Evolutionary conservation across 306 rosid genomes (phyloP).

Genomic region (Dryas octopetala): DNA sequence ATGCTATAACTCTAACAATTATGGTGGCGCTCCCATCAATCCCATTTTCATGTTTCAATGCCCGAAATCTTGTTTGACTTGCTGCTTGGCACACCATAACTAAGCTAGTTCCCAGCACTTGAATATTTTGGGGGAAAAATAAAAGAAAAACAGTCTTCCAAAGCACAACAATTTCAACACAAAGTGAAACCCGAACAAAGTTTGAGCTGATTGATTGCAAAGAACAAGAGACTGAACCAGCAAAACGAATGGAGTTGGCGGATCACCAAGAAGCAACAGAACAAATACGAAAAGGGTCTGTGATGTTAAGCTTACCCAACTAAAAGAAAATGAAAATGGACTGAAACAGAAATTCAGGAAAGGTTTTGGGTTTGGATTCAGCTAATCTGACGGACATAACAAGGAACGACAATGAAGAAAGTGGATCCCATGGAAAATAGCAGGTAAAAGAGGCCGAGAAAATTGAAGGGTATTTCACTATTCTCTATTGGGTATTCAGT

Average conservation of each 20-base stretch:
- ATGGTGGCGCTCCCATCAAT: conserved; percentile 83
- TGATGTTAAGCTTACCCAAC: neutral
- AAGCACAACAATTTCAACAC: conserved; percentile 27
- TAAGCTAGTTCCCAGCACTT: conserved; percentile 60
- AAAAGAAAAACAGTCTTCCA: conserved; percentile 37
- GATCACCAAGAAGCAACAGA: neutral
- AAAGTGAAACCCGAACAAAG: conserved; percentile 9
- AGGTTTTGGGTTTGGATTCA: conserved; percentile 37
- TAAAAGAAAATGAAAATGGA: conserved; percentile 6
- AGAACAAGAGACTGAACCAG: conserved; percentile 5
- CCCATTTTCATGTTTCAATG: conserved; percentile 96
- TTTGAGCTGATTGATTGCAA: conserved; percentile 12
- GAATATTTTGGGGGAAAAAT: conserved; percentile 17
- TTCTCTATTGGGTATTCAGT: neutral
- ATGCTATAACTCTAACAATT: conserved; percentile 90
- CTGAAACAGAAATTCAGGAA: neutral
- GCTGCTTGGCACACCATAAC: conserved; percentile 99
- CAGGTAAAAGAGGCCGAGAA: neutral
- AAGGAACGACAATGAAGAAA: conserved; percentile 83
- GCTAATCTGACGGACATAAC: conserved; percentile 93
- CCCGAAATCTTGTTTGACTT: conserved; percentile 97
- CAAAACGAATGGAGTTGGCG: neutral
- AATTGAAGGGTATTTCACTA: neutral
- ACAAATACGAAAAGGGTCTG: neutral
- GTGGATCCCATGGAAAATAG: conserved; percentile 75